Base-by-base conservation (phyloP, 495 filamentous ascomycete species). In the Bathelium albidoporum region DNA sequence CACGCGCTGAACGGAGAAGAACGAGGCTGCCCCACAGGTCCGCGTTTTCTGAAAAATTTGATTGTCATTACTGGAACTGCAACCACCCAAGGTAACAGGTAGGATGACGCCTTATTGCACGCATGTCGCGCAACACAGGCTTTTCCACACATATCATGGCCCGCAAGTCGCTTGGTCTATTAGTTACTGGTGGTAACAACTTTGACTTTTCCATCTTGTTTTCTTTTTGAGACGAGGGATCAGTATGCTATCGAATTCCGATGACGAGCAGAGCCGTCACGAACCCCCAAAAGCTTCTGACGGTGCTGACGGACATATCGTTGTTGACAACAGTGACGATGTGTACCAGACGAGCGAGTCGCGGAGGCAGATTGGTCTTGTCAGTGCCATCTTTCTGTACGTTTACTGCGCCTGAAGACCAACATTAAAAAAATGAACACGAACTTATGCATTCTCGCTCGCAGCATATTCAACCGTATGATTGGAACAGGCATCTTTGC, bases 401-500 rank as follows among this genome's bases (percentile, higher is more conserved):
- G 36, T 41, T 41, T 41, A 18, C 36, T 41, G 18, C 18, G 9
- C 36, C 36, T 18, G 10, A 41, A 18, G 10, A 18, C 36, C 18
- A 41, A 10, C 10, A 41, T 41, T 10, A 41, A 10, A 9, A 10
- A 10, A 1, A 41, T 18, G 0, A 10, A 18, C 36, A 9, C 36
- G 18, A 41, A 41, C 36, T 41, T 41, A 41, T 41, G 36, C 36
- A 41, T 41, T 41, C 36, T 41, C 18, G 36, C n/a, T n/a, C n/a
- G 36, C 2, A 29, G 28, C 28, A 75, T 79, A 58, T 74, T 78
- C 69, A 80, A 80, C 39, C 71, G 71, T 41, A 73, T 68, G 66
- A 69, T 73, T 31, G 72, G 72, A 52, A 69, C 72, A 1, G 72
- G 72, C 20, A 73, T 77, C 61, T 78, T 78, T 61, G 69, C 76